Evolutionary conservation across 805 yeast species (phyloP), one percentile per base, ranked within the genome.

Genomic region (Starmerella asiatica): DNA sequence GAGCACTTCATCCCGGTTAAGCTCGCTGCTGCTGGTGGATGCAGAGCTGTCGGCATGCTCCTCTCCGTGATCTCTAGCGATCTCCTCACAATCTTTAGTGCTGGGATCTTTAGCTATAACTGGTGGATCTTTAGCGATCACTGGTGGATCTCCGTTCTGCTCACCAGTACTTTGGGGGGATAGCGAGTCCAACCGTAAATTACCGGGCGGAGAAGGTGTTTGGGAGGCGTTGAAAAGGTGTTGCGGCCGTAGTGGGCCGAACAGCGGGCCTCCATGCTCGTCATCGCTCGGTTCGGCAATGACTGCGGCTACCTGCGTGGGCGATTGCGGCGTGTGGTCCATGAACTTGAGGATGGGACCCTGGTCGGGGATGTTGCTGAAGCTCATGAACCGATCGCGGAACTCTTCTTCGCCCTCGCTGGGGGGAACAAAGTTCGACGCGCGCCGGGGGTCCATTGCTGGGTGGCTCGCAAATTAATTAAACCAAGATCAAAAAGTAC

Each of bases 401-500:
- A 40, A 74, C 36, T 15, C 14, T 21, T 33, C 70, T 39, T 75
- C 69, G 21, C 29, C 70, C 39, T 75, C 69, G 14, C 84, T 75
- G 0, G 94, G 93, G 9, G 94, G 94, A 36, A 76, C 74, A 59
- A 84, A 86, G 58, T 84, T 76, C 16, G 94, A 93, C 49, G 85
- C 95, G 60, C 78, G 73, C 3, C 88, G 79, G 18, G 97, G 97
- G 57, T 86, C 97, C 97, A 85, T 85, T n/a, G n/a, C n/a, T n/a
- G n/a, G n/a, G n/a, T n/a, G n/a, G n/a, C n/a, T n/a, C n/a, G n/a
- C n/a, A n/a, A n/a, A n/a, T n/a, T n/a, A n/a, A n/a, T n/a, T n/a
- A n/a, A n/a, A n/a, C n/a, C n/a, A n/a, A n/a, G n/a, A n/a, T n/a
- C n/a, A n/a, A n/a, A n/a, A n/a, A n/a, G n/a, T n/a, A n/a, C n/a